phyloP scores from a whole-genome alignment of 345 rosid species.

The Odontarrhena argentea region DNA sequence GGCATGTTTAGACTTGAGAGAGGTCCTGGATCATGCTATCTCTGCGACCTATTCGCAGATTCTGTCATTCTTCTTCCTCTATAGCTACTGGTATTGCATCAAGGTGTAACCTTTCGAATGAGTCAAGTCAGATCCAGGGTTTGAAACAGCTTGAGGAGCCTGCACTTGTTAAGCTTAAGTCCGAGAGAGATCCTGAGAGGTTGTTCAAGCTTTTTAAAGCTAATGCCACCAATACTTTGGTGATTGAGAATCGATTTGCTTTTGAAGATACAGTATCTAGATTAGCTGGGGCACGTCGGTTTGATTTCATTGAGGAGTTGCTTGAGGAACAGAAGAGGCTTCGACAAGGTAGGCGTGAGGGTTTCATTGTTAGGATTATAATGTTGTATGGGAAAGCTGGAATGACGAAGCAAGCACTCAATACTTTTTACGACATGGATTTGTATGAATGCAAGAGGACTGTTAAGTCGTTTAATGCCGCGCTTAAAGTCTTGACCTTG shows the following conservation, averaged over 20 bases:
- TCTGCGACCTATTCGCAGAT: conserved; percentile 62
- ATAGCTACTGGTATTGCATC: conserved; percentile 38
- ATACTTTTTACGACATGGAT: conserved; percentile 68
- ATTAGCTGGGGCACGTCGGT: conserved; percentile 67
- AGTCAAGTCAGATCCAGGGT: conserved; percentile 28
- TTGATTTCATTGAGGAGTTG: conserved; percentile 69
- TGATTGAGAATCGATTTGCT: conserved; percentile 66
- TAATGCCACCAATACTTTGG: conserved; percentile 63
- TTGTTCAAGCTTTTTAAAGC: conserved; percentile 64
- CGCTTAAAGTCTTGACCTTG: conserved; percentile 57
- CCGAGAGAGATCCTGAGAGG: conserved; percentile 79
- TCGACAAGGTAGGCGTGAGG: conserved; percentile 83
- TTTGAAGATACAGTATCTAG: conserved; percentile 77
- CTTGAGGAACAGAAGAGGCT: conserved; percentile 88
- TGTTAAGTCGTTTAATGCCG: conserved; percentile 77
- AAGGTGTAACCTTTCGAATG: conserved; percentile 20
- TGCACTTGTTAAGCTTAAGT: conserved; percentile 73
- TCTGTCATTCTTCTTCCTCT: conserved; percentile 44
- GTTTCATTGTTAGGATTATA: conserved; percentile 76
- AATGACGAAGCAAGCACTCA: conserved; percentile 65
- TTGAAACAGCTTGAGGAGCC: conserved; percentile 52
- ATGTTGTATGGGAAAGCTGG: conserved; percentile 82
- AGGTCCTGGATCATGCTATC: conserved; percentile 59
- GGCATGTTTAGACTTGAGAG: conserved; percentile 53
- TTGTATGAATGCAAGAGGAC: conserved; percentile 62